Evolutionary conservation across 1,284 basidiomycete genomes (phyloP), one percentile per base, ranked within the genome.

Genomic region (Hymenochaete sp.): DNA sequence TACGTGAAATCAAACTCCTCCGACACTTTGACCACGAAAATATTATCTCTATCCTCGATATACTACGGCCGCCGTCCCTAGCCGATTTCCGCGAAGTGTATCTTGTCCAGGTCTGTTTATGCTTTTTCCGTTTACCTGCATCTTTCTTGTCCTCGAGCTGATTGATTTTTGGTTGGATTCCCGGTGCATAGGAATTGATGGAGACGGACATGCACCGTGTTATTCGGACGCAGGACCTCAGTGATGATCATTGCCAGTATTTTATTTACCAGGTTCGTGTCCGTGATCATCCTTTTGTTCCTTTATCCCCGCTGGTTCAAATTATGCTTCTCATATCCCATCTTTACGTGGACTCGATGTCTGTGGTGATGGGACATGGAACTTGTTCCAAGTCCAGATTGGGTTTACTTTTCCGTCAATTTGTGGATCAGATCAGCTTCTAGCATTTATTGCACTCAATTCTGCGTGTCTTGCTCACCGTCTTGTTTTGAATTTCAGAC

Each of bases 161-260:
- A 33, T 21, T 9, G 22, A 18, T 22, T 47, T 25, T 43, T 24
- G 7, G n/a, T n/a, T n/a, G n/a, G n/a, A n/a, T 18, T 24, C n/a
- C 10, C 6, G 10, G 24, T 44, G 35, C 26, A 5, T 81, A 90
- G 64, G 90, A 92, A 62, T 72, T 92, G 44, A 93, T 93, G 90
- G 90, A 93, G 62, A 90, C 86, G 0, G 88, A 92, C 61, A 68
- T 93, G 56, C 87, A 93, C 60, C 79, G 89, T 45, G 89, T 93
- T 31, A 89, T 93, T 52, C 74, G 85, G 37, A 89, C 86, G 0
- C 89, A 92, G 65, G 75, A 83, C 50, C 69, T 93, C 36, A 82
- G 77, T 47, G 87, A 93, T 58, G 89, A 93, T 61, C 93, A 95
- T 62, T 91, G 81, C 58, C 91, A 95, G 63, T 96, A 96, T 63